Evolutionary conservation across 495 filamentous ascomycete species (phyloP).

Genomic region (Aspergillus hancockii): DNA sequence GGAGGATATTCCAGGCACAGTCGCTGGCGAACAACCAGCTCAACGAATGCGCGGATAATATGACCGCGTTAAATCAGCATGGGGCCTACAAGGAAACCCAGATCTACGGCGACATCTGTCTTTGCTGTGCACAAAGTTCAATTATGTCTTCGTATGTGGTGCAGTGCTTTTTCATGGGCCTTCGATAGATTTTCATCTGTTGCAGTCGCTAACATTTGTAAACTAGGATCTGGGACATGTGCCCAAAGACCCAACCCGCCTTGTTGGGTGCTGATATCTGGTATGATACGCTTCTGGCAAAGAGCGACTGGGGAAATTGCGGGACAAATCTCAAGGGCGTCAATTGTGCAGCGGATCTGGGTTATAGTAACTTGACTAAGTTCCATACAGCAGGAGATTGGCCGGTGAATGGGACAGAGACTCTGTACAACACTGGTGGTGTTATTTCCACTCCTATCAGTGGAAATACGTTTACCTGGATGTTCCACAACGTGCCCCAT

Average conservation of each 20-base stretch:
- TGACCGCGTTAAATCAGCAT: not conserved
- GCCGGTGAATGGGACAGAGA: slow-evolving; percentile 20
- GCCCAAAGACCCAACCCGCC: slow-evolving; percentile 22
- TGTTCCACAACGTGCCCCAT: slow-evolving; percentile 4
- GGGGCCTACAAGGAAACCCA: not conserved
- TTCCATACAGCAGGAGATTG: slow-evolving; percentile 16
- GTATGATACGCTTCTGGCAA: not conserved
- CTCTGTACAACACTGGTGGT: slow-evolving; percentile 15
- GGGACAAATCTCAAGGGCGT: slow-evolving; percentile 10
- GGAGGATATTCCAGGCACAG: slow-evolving; percentile 13
- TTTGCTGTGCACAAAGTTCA: slow-evolving; percentile 26
- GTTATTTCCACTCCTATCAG: slow-evolving; percentile 18
- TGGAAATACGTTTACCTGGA: slow-evolving; percentile 23
- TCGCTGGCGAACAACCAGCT: not conserved
- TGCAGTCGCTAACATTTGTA: not conserved
- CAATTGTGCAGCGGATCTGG: slow-evolving; percentile 17
- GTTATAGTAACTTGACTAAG: slow-evolving; percentile 10
- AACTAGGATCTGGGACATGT: slow-evolving; percentile 23
- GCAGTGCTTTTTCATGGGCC: too few relatives aligned
- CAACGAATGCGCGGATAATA: not conserved
- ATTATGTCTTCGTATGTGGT: slow-evolving; percentile 23
- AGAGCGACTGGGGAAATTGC: slow-evolving; percentile 16
- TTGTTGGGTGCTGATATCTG: slow-evolving; percentile 11
- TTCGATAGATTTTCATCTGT: not conserved
- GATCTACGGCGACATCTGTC: slow-evolving; percentile 15